Conservation (phyloP, 2,329 filamentous ascomycete genomes). For the Trichoderma citrinoviride region DNA sequence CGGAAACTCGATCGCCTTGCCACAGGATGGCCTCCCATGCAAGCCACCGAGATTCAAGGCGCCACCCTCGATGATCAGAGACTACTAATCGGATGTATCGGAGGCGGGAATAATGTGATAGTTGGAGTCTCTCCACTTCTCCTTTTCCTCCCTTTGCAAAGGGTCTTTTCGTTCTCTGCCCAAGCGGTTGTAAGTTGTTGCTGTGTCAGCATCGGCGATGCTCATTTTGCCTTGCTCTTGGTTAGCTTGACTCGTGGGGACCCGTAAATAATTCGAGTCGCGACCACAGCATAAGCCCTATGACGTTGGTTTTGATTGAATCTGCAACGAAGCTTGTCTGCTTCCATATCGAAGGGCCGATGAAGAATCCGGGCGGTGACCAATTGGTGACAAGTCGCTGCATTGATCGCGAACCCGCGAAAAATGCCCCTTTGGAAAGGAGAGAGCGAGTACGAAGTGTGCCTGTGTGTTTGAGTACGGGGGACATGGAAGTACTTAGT, state of each 20-base stretch:
- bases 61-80: conserved; percentile 9
- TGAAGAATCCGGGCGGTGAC: neutral
- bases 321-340: neutral
- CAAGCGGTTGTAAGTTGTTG: neutral
- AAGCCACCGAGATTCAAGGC: conserved; percentile 9
- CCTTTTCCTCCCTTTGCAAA: conserved; percentile 6
- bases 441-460: too few species aligned
- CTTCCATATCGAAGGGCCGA: conserved; percentile 8
- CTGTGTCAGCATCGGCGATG: conserved; percentile 14
- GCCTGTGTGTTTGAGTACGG: too few species aligned
- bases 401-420: neutral
- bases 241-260: conserved; percentile 15
- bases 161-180: neutral
- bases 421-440: too few species aligned
- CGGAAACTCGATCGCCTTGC: neutral
- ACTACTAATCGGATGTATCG: conserved; percentile 17
- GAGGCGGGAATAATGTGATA: conserved; percentile 15
- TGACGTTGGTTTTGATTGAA: conserved; percentile 2
- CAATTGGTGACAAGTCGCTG: neutral
- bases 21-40: neutral
- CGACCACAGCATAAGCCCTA: conserved; percentile 8
- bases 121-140: conserved; percentile 17
- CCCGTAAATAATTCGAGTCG: conserved; percentile 12
- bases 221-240: conserved; percentile 8
- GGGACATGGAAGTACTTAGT: too few species aligned